Evolutionary conservation across 2,329 filamentous ascomycete species (phyloP), one percentile per base, ranked within the genome.

Genomic region (Lojkania enalia): DNA sequence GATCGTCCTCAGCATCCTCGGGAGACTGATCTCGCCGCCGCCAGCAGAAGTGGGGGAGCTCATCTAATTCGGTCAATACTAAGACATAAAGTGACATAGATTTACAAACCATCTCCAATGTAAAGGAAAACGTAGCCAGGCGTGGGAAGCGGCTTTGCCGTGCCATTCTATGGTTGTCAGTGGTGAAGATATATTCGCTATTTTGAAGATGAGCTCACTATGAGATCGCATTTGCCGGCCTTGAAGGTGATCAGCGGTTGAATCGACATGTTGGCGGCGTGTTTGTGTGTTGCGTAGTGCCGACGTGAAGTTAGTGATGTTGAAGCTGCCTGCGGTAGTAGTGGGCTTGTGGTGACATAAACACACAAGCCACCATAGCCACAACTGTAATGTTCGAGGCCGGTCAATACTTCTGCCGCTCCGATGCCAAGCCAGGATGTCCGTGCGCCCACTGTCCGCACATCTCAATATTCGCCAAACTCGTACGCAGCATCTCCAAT

Each of bases 41-140:
- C 95, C 95, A 99, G 81, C 91, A 96, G 75, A 99, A 96, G 76
- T 96, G 91, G 49, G n/a, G n/a, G n/a, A n/a, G n/a, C n/a, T n/a
- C n/a, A n/a, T n/a, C n/a, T n/a, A n/a, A n/a, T n/a, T n/a, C n/a
- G n/a, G n/a, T n/a, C n/a, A n/a, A n/a, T n/a, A n/a, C n/a, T n/a
- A n/a, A n/a, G n/a, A n/a, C n/a, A n/a, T n/a, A n/a, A n/a, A n/a
- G n/a, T n/a, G n/a, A n/a, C n/a, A n/a, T n/a, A n/a, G n/a, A n/a
- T n/a, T 11, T 23, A 58, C 71, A 46, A 64, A 86, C 86, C 92
- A 85, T 96, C 92, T 78, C 63, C 63, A 37, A 81, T 81, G 73
- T 94, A 96, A 42, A 97, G 84, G 70, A 95, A 97, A 66, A 97
- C 82, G 72, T 95, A 96, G 58, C 92, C 92, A 4, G 84, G 84